Evolutionary conservation across 257 asterid genomes (phyloP).

Genomic region (Solanum rostratum): DNA sequence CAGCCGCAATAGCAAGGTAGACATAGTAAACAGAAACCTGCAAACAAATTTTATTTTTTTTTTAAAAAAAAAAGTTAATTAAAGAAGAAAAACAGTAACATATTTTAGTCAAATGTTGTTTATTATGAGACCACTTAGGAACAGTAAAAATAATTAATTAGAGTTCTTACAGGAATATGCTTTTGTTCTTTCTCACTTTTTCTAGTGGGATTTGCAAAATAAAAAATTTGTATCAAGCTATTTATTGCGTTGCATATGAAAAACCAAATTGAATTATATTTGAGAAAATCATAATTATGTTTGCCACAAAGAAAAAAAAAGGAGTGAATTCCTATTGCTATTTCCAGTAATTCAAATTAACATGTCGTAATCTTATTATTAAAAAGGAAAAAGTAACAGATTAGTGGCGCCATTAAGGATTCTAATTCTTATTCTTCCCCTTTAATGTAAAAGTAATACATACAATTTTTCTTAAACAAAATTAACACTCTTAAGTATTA

Average conservation of each 20-base stretch:
- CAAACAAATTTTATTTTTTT: too few species aligned
- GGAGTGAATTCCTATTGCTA: not conserved
- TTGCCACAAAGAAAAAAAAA: not conserved
- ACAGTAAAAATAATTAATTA: not conserved
- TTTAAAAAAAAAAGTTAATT: too few species aligned
- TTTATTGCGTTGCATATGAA: not conserved
- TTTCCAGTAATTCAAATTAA: not conserved
- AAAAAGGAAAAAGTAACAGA: not conserved
- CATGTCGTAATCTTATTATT: not conserved
- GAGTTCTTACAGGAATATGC: not conserved
- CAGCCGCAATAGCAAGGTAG: slow-evolving; percentile 56
- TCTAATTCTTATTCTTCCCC: not conserved
- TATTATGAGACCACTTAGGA: not conserved
- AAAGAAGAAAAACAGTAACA: too few species aligned
- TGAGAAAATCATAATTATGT: not conserved
- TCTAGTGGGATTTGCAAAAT: not conserved
- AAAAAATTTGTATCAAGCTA: not conserved
- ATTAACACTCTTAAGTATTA: not conserved
- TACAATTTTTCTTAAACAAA: too few species aligned
- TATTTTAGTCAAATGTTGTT: too few species aligned
- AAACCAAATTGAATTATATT: not conserved
- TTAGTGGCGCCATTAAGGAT: not conserved
- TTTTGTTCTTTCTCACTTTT: not conserved
- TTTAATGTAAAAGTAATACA: too few species aligned
- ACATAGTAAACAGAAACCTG: slow-evolving; percentile 45